Conservation (phyloP, 1,284 basidiomycete genomes). For the Salmacisia buchloeana region DNA sequence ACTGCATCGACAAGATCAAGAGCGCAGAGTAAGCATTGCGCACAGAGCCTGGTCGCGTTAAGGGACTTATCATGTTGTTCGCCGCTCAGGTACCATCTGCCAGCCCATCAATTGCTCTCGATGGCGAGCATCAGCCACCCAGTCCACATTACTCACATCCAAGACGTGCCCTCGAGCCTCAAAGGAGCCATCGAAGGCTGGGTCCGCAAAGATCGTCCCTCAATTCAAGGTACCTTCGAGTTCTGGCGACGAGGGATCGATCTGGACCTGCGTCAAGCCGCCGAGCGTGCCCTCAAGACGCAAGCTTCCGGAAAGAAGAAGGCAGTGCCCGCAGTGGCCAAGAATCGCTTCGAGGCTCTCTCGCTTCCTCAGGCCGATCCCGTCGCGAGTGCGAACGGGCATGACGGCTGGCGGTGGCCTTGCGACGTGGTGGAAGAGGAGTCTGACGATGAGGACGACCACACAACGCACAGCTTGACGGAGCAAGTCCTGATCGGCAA, state of each 20-base stretch:
- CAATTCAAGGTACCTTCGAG: conserved; percentile 47
- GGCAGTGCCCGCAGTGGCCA: neutral
- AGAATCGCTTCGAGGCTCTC: conserved; percentile 52
- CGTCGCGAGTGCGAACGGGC: conserved; percentile 13
- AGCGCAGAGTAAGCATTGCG: conserved; percentile 54
- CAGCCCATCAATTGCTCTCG: neutral
- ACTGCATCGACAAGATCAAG: conserved; percentile 56
- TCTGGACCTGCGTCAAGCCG: conserved; percentile 53
- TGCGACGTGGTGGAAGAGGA: neutral
- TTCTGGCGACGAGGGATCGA: conserved; percentile 53
- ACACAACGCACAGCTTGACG: conserved; percentile 33
- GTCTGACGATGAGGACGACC: conserved; percentile 51
- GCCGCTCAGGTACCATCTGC: neutral
- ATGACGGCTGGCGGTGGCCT: conserved; percentile 13
- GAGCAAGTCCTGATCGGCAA: too few relatives aligned
- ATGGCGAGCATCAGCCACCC: neutral
- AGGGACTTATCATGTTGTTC: neutral
- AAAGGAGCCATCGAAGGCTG: too few relatives aligned
- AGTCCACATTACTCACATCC: neutral
- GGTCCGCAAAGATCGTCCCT: too few relatives aligned
- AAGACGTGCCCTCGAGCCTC: too few relatives aligned
- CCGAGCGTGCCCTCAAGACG: conserved; percentile 56
- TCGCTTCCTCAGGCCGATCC: too few relatives aligned
- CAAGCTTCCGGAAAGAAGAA: neutral
- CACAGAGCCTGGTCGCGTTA: too few relatives aligned